Evolutionary conservation across 305 asterid species (phyloP).

Genomic region (Fraxinus angustifolia): DNA sequence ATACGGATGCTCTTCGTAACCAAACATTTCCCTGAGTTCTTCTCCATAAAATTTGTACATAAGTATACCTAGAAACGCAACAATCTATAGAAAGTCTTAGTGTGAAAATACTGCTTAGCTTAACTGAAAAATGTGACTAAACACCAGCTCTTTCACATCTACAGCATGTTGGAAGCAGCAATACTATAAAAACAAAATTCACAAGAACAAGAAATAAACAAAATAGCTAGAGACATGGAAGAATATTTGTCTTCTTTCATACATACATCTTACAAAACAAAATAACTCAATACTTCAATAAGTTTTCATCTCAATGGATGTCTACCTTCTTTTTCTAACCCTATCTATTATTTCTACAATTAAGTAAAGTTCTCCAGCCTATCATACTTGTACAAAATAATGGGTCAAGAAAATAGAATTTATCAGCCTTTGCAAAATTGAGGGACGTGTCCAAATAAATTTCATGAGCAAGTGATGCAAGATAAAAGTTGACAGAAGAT

Average conservation of each 20-base stretch:
- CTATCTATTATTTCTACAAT: not conserved
- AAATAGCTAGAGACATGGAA: conserved; percentile 1
- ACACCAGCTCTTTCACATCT: conserved; percentile 16
- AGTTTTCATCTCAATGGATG: not conserved
- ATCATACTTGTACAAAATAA: not conserved
- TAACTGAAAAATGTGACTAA: not conserved
- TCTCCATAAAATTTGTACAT: conserved; percentile 93
- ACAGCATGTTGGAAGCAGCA: not conserved
- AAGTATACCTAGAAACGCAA: conserved; percentile 89
- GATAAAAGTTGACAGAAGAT: not conserved
- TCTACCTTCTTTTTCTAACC: not conserved
- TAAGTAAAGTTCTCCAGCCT: not conserved
- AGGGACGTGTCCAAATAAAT: not conserved
- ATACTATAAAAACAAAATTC: not conserved
- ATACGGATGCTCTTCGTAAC: conserved; percentile 95
- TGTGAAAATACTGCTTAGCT: conserved; percentile 18
- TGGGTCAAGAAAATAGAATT: not conserved
- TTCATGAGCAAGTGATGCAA: not conserved
- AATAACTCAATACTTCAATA: not conserved
- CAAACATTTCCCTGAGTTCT: conserved; percentile 97
- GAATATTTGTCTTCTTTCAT: not conserved
- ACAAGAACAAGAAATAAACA: not conserved
- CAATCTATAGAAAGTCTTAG: conserved; percentile 65
- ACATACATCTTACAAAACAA: not conserved
- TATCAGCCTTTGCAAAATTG: not conserved